phyloP scores from a whole-genome alignment of 176 grass and related monocot genomes.

The Puya raimondii region DNA sequence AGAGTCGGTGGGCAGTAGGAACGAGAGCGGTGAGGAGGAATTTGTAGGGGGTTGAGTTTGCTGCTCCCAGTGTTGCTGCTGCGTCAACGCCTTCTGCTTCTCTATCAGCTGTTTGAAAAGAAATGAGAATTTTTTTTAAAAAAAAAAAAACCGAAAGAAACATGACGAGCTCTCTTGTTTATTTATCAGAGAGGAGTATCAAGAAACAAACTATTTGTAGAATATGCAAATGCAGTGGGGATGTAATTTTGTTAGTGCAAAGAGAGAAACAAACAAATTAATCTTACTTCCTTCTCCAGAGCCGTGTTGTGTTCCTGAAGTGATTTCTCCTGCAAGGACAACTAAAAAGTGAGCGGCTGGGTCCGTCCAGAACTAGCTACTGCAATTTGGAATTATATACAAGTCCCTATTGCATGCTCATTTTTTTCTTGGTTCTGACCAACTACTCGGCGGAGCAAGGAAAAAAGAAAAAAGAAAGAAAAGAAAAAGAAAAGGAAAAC shows the following conservation, averaged over 20 bases:
- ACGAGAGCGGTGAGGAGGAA: slow-evolving; percentile 35
- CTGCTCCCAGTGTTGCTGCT: slow-evolving; percentile 37
- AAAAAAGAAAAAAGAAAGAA: too few species aligned
- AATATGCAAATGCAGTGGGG: background rate
- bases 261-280: background rate
- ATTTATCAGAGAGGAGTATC: background rate
- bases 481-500: background rate
- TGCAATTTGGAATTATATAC: too few species aligned
- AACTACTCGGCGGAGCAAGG: too few species aligned
- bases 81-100: slow-evolving; percentile 30
- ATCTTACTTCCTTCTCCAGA: slow-evolving; percentile 63
- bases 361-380: background rate
- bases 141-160: background rate
- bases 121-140: background rate
- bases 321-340: slow-evolving; percentile 45
- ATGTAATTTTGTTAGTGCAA: background rate
- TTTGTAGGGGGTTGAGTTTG: slow-evolving; percentile 33
- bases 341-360: background rate
- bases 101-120: slow-evolving; percentile 44
- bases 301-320: slow-evolving; percentile 65
- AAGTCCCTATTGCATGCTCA: too few species aligned
- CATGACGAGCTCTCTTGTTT: background rate
- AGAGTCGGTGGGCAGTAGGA: slow-evolving; percentile 29
- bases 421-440: too few species aligned
- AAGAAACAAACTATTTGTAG: too few species aligned